A percentile compares a stretch with the other conserved stretches of the same genome.
These are phyloP conservation scores for Thermoascus crustaceus DNA, from an alignment of 2,329 filamentous ascomycete genomes.

Conservation along the genomic window DNA sequence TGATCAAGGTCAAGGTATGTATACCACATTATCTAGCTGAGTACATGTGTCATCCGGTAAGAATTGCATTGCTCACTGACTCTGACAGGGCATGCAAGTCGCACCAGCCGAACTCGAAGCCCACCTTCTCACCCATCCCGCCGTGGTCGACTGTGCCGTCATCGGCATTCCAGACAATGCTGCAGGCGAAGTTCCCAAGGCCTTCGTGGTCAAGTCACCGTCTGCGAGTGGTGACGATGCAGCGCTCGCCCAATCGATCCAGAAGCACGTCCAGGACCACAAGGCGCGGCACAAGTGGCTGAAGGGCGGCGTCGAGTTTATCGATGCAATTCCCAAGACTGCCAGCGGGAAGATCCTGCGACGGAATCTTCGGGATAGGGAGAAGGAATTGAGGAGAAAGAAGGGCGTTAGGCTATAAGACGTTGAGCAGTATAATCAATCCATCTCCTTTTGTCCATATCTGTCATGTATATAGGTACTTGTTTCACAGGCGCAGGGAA, in stretches of 20 bases:
- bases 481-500: too few relatives aligned
- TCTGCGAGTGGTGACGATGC: slow-evolving; percentile 47
- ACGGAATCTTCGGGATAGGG: slow-evolving; percentile 61
- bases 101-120: slow-evolving; percentile 77
- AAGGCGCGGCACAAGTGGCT: slow-evolving; percentile 58
- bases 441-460: too few relatives aligned
- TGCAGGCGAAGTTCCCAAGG: slow-evolving; percentile 56
- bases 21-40: too few relatives aligned
- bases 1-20: slow-evolving; percentile 68
- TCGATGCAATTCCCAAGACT: slow-evolving; percentile 52
- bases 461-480: too few relatives aligned
- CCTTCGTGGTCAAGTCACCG: slow-evolving; percentile 53
- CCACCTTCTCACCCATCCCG: slow-evolving; percentile 64
- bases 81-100: slow-evolving; percentile 63
- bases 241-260: slow-evolving; percentile 43
- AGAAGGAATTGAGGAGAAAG: slow-evolving; percentile 59
- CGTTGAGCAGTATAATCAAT: too few relatives aligned
- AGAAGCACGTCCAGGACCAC: slow-evolving; percentile 51
- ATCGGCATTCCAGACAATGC: slow-evolving; percentile 61
- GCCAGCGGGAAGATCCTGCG: slow-evolving; percentile 57
- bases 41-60: slow-evolving; percentile 34
- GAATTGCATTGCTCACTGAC: neutral
- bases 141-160: slow-evolving; percentile 71
- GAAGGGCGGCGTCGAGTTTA: slow-evolving; percentile 51
- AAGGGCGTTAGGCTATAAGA: slow-evolving; percentile 62